Percentiles rank a stretch among this genome's conserved stretches.
Evolutionary conservation across 2,329 filamentous ascomycete genomes (phyloP).

Genomic region (Hypoxylon sp.): DNA sequence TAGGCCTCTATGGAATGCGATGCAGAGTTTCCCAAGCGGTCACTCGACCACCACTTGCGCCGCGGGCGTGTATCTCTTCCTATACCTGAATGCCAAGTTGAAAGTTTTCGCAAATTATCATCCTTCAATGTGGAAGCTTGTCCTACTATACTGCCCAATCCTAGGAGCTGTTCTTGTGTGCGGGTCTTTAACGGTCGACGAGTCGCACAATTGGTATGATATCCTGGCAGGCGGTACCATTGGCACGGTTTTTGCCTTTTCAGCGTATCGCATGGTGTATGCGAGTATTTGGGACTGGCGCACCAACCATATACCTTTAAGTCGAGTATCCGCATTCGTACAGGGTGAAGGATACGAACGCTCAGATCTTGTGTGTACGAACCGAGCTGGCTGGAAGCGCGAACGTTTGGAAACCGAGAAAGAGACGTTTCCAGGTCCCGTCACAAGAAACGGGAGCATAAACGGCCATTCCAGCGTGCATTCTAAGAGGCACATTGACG

Average conservation of each 20-base stretch:
- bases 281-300: slow-evolving; percentile 79
- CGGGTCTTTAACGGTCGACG: slow-evolving; percentile 73
- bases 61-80: slow-evolving; percentile 73
- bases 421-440: slow-evolving; percentile 28
- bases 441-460: slow-evolving; percentile 15
- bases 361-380: slow-evolving; percentile 48
- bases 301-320: slow-evolving; percentile 76
- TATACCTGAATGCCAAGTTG: slow-evolving; percentile 80
- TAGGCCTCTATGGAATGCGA: slow-evolving; percentile 69
- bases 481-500: not conserved
- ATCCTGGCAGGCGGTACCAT: slow-evolving; percentile 75
- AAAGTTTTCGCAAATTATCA: slow-evolving; percentile 79
- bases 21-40: slow-evolving; percentile 78
- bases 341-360: slow-evolving; percentile 46
- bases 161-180: slow-evolving; percentile 72
- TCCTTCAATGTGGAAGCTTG: slow-evolving; percentile 76
- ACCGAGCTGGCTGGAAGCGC: slow-evolving; percentile 48
- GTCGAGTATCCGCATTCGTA: slow-evolving; percentile 55
- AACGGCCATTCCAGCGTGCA: slow-evolving; percentile 1
- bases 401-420: slow-evolving; percentile 14
- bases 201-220: slow-evolving; percentile 80
- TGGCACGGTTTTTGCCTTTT: slow-evolving; percentile 73
- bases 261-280: slow-evolving; percentile 76
- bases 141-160: slow-evolving; percentile 70
- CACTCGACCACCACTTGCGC: slow-evolving; percentile 77